These are phyloP conservation scores for Suillus hirtellus DNA, from an alignment of 768 basidiomycete species.

Conservation along the genomic window DNA sequence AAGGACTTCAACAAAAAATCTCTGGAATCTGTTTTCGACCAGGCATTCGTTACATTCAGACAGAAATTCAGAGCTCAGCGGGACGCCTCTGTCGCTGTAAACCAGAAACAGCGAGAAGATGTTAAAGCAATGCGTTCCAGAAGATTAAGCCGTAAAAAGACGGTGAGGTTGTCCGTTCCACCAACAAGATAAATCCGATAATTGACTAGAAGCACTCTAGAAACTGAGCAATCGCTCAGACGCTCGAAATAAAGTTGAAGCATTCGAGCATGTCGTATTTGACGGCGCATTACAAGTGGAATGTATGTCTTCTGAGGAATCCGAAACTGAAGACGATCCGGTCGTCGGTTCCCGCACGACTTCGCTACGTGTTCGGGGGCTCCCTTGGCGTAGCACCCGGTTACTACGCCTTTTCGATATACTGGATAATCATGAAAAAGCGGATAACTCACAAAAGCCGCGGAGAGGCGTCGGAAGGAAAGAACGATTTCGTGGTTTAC, in stretches of 20 bases:
- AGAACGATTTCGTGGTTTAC: constrained; percentile 52
- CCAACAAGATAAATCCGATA: constrained; percentile 1
- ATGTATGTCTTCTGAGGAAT: constrained; percentile 84
- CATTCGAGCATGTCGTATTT: constrained; percentile 63
- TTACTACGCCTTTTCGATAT: constrained; percentile 58
- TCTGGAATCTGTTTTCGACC: constrained; percentile 66
- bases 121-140: constrained; percentile 62
- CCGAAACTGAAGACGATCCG: constrained; percentile 49
- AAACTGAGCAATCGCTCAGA: constrained; percentile 69
- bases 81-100: constrained; percentile 45
- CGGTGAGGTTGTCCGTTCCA: constrained; percentile 40
- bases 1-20: constrained; percentile 65
- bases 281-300: constrained; percentile 71
- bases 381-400: constrained; percentile 67
- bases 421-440: constrained; percentile 58
- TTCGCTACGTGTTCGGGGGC: constrained; percentile 55
- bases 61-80: constrained; percentile 66
- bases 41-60: constrained; percentile 66
- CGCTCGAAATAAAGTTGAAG: constrained; percentile 50
- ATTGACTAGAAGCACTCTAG: constrained; percentile 34
- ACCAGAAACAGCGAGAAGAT: constrained; percentile 55
- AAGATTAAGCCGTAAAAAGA: constrained; percentile 60
- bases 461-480: constrained; percentile 60
- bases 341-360: constrained; percentile 31
- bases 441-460: constrained; percentile 46